Evolutionary conservation across 2,329 filamentous ascomycete genomes (phyloP), one percentile per base, ranked within the genome.

Genomic region (Fusarium mundagurra): DNA sequence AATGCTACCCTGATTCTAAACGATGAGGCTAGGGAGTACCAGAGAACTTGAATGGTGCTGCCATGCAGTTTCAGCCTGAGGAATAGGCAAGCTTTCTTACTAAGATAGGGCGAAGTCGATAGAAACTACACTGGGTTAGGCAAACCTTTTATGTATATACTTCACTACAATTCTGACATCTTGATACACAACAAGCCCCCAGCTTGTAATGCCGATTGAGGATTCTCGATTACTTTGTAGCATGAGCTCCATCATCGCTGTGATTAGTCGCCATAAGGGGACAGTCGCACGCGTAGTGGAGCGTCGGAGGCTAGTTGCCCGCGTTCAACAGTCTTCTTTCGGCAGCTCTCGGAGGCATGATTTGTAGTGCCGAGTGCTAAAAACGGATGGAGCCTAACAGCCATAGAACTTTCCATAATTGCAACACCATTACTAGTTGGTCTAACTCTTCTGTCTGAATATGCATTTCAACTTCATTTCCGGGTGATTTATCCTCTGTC

Each of bases 1-100:
- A 66, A 22, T 66, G 64, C 10, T 66, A 66, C n/a, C 64, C 64
- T 6, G 34, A 66, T 8, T 29, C 31, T n/a, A 60, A 57, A 17
- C 14, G 16, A 45, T 31, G 6, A 29, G 18, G 18, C 44, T 14
- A 2, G 8, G 5, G 0, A 13, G 24, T 29, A 12, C 14, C 9
- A 2, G 12, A 16, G 8, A 24, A 10, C 24, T 27, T 14, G 8
- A 29, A 20, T 5, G 8, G 12, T 2, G 24, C 12, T 20, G 18
- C 8, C 18, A 20, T 6, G 12, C 9, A 10, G 24, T 12, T 20
- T 47, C 18, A 14, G 20, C 18, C 1, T 27, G 44, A 29, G 12
- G 5, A 47, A 47, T 5, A 8, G 12, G 5, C 24, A 4, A 14
- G 44, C 8, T 5, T 8, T 29, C 18, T 29, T 10, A 10, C 18